Percentiles rank a stretch among this genome's conserved stretches.
Evolutionary conservation across 306 rosid genomes (phyloP).

Genomic region (Mucuna pruriens): DNA sequence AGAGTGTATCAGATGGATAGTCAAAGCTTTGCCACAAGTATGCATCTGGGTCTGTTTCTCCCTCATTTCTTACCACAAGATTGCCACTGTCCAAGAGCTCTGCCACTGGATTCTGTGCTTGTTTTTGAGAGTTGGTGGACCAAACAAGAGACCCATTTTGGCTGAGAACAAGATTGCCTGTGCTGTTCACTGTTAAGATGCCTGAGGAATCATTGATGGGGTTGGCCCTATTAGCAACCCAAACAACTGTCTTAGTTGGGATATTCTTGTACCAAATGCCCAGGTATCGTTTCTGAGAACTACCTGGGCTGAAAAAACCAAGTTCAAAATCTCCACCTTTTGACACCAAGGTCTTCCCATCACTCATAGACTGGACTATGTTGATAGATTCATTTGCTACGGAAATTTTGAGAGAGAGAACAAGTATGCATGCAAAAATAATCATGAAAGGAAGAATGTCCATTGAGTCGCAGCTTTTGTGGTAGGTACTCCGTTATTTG

Average conservation of each 20-base stretch:
- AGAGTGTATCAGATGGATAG: neutral
- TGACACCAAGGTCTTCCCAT: conserved; percentile 40
- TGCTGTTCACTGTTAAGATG: too few relatives aligned
- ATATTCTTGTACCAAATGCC: conserved; percentile 53
- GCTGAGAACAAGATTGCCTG: too few relatives aligned
- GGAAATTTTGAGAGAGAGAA: conserved; percentile 10
- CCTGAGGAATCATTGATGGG: too few relatives aligned
- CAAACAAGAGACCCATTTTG: too few relatives aligned
- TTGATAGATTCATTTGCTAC: conserved; percentile 25
- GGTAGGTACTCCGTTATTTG: neutral
- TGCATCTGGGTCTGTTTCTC: neutral
- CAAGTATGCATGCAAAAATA: neutral
- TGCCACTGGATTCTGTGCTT: neutral
- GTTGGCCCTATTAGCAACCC: too few relatives aligned
- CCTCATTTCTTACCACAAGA: neutral
- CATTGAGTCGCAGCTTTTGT: conserved; percentile 1
- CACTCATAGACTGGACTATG: conserved; percentile 19
- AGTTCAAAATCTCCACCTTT: conserved; percentile 42
- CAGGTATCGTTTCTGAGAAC: conserved; percentile 41
- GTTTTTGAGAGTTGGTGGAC: neutral
- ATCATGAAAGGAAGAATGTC: neutral
- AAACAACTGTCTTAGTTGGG: neutral
- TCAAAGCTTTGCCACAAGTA: neutral
- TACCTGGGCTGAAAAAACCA: conserved; percentile 53
- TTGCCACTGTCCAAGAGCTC: neutral